Base-by-base conservation (phyloP, 2,329 filamentous ascomycete species). In the Sporothrix luriei region DNA sequence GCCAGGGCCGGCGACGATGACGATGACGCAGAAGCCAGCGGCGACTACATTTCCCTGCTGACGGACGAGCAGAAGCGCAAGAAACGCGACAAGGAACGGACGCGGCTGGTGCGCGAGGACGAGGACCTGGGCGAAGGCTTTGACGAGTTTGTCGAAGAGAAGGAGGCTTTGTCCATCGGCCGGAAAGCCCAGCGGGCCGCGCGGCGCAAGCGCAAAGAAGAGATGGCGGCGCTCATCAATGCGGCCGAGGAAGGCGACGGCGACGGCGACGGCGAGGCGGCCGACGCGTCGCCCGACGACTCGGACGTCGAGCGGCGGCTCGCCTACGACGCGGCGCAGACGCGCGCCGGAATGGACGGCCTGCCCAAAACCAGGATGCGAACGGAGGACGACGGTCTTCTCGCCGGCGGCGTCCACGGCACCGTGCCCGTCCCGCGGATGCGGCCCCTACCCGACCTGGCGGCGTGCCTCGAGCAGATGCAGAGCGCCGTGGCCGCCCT, bases 91-190 rank as follows among this genome's bases (percentile, higher is more conserved):
- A 88, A 90, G 73, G 85, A 87, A 46, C 86, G 93, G 72, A 91
- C 90, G 6, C 86, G 94, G 1, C 84, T 98, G 1, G 86, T 93
- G 6, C 87, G 85, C 54, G 93, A 97, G 46, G 94, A 98, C 75
- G 94, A 98, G 77, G 93, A 98, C 76, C 85, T 97, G 0, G 92
- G 91, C 49, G 95, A 98, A 80, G 94, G 93, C 0, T 98, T 97
- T 74, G 94, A 98, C 71, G 90, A 94, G 68, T 97, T 92, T 75
- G 92, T 95, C 10, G 91, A 95, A 52, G 92, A 97, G 76, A 46
- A 65, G 49, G 93, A 91, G 10, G 87, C 88, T 9, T 87, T 97
- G 11, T 87, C 91, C 1, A 83, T 97, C 0, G 92, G 93, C 46
- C 88, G 85, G 72, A 91, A 91, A 71, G 93, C 93, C 0, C 92